phyloP scores from a whole-genome alignment of 2,329 filamentous ascomycete genomes.

The Hypoxylon sp. region DNA sequence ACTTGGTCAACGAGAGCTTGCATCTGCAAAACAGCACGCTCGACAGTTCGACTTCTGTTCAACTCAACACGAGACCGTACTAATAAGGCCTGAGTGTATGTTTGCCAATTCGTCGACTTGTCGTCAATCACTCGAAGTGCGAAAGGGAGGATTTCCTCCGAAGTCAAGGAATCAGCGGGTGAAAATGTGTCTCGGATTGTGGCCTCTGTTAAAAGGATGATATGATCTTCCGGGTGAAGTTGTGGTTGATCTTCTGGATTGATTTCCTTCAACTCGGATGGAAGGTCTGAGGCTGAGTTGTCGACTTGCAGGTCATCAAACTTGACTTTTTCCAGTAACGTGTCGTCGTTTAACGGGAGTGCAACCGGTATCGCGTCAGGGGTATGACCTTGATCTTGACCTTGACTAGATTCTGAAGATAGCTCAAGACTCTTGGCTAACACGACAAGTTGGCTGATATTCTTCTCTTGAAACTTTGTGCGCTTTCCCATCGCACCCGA shows the following conservation, averaged over 20 bases:
- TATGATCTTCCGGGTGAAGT: conserved; percentile 84
- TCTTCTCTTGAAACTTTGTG: conserved; percentile 81
- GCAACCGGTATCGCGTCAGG: conserved; percentile 65
- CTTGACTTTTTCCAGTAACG: conserved; percentile 84
- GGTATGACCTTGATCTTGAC: conserved; percentile 1
- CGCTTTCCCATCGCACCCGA: conserved; percentile 88
- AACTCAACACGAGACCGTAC: conserved; percentile 91
- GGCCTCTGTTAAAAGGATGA: conserved; percentile 85
- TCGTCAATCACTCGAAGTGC: conserved; percentile 87
- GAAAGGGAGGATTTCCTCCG: conserved; percentile 94
- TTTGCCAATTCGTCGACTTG: conserved; percentile 95
- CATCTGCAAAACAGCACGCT: conserved; percentile 88
- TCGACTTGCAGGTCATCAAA: conserved; percentile 67
- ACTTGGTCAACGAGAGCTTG: conserved; percentile 97
- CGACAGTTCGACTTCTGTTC: conserved; percentile 84
- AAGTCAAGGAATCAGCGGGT: conserved; percentile 82
- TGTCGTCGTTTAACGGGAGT: conserved; percentile 88
- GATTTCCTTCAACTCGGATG: conserved; percentile 68
- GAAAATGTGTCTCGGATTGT: conserved; percentile 90
- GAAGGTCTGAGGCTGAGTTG: conserved; percentile 55
- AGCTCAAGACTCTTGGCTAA: conserved; percentile 76
- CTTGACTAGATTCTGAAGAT: conserved; percentile 38
- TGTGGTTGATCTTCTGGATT: conserved; percentile 84
- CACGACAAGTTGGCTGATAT: conserved; percentile 88
- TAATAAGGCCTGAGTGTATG: conserved; percentile 92